Base-by-base conservation (phyloP, 306 rosid species). In the Glycine latifolia region DNA sequence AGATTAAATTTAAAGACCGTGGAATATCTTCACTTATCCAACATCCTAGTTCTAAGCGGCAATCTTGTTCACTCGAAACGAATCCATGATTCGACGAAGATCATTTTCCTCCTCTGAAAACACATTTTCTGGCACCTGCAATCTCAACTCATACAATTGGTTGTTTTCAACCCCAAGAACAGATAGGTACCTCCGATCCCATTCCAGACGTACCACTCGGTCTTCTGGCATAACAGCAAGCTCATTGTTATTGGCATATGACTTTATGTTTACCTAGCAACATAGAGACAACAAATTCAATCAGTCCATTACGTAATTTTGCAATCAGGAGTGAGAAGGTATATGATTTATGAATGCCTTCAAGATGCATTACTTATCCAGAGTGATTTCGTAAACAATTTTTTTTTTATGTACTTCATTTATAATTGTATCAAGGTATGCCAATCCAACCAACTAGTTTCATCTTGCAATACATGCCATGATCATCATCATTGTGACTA, bases 181-280 rank as follows among this genome's bases (percentile, higher is more conserved):
- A n/a, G 98, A 90, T 41, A 93, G 93, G 85, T 93, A 95, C 74
- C 99, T 84, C 67, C 98, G 52, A 72, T 95, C 87, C 98, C 99
- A 95, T 88, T 95, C 99, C 87, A 91, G 46, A 59, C 97, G 91
- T 17, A 89, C 90, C 59, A 93, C 87, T 12, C 98, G 89, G 67
- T 91, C 98, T 84, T 91, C 86, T 3, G 99, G 97, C 97, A 95
- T 95, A 13, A 95, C 97, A 71, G 97, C 99, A 62, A 93, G 92
- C 88, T 93, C 95, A 76, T 93, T 95, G 90, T 87, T 95, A 89
- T 65, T 95, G 13, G 99, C 98, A 79, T 89, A 95, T 41, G 99
- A 95, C 79, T 95, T 95, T 81, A 93, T 95, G 90, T 95, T 93
- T 35, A 89, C 99, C 99, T 95, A 49, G 12, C 78, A 73, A 81